Evolutionary conservation across 2,329 filamentous ascomycete genomes (phyloP).

Genomic region (Dryadomyces quercus-mongolicae): DNA sequence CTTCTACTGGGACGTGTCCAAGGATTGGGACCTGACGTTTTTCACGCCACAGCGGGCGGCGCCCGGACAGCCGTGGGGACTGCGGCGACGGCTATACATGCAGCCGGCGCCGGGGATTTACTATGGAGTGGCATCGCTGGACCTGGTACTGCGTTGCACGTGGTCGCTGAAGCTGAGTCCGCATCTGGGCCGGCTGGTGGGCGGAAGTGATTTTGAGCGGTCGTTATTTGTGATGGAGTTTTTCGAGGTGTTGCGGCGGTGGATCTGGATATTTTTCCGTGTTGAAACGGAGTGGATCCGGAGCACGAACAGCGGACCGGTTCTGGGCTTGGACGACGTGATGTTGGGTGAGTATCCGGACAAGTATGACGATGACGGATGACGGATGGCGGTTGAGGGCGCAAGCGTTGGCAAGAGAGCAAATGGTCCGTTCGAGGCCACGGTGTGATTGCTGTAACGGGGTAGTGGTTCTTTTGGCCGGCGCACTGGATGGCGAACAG

Average conservation of each 20-base stretch:
- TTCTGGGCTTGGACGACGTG: constrained; percentile 56
- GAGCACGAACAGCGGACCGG: constrained; percentile 30
- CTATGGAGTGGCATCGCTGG: constrained; percentile 67
- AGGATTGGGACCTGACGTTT: constrained; percentile 91
- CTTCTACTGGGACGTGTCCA: constrained; percentile 97
- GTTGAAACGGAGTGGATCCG: constrained; percentile 87
- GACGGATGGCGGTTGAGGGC: too few relatives aligned
- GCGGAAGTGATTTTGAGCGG: constrained; percentile 58
- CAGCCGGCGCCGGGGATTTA: constrained; percentile 57
- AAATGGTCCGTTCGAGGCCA: too few relatives aligned
- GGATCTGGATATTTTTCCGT: constrained; percentile 96
- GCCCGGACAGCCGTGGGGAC: constrained; percentile 60
- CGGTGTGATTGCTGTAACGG: too few relatives aligned
- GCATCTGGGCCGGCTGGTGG: constrained; percentile 65
- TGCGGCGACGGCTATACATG: constrained; percentile 65
- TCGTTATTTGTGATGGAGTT: constrained; percentile 82
- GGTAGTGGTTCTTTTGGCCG: too few relatives aligned
- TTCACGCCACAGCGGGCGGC: constrained; percentile 48
- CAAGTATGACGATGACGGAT: constrained; percentile 39
- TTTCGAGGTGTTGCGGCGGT: constrained; percentile 75
- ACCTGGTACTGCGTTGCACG: constrained; percentile 73
- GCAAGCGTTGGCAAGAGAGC: too few relatives aligned
- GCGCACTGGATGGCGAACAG: not conserved
- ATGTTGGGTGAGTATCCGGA: constrained; percentile 60
- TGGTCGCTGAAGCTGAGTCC: constrained; percentile 84